Percentiles rank a stretch among this genome's conserved stretches.
These are phyloP conservation scores for Fusarium sp. DNA, from an alignment of 2,329 filamentous ascomycete species.

Conservation along the genomic window DNA sequence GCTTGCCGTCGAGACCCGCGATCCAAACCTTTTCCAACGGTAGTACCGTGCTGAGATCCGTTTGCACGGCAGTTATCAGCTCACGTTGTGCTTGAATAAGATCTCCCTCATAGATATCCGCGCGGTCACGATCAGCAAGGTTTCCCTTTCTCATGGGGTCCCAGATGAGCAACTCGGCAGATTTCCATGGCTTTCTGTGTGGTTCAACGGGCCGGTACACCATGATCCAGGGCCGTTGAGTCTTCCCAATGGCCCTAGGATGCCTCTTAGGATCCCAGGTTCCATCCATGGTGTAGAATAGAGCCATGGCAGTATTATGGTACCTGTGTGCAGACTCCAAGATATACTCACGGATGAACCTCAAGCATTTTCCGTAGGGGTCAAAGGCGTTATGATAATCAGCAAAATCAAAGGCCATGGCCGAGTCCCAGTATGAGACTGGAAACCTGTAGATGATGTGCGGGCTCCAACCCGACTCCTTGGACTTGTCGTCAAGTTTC, in stretches of 20 bases:
- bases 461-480: constrained; percentile 23
- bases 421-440: constrained; percentile 52
- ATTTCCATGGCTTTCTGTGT: constrained; percentile 44
- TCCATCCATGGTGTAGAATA: constrained; percentile 62
- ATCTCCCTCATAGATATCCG: constrained; percentile 43
- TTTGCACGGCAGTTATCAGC: constrained; percentile 52
- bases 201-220: constrained; percentile 58
- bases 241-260: constrained; percentile 27
- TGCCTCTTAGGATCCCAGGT: constrained; percentile 46
- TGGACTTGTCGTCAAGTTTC: constrained; percentile 1
- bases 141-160: constrained; percentile 51
- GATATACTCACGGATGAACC: constrained; percentile 11
- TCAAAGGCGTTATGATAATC: constrained; percentile 30
- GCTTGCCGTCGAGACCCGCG: constrained; percentile 47
- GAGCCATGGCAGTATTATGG: constrained; percentile 46
- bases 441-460: constrained; percentile 51
- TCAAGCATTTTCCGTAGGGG: constrained; percentile 40
- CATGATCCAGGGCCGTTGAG: constrained; percentile 62
- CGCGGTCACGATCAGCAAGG: constrained; percentile 22
- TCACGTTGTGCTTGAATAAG: constrained; percentile 59
- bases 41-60: constrained; percentile 36
- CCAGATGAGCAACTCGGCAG: constrained; percentile 66
- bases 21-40: constrained; percentile 59
- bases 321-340: constrained; percentile 7
- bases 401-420: constrained; percentile 39